Conservation (phyloP, 225 moss, liverwort and hornwort species). For the Ulota crispa region DNA sequence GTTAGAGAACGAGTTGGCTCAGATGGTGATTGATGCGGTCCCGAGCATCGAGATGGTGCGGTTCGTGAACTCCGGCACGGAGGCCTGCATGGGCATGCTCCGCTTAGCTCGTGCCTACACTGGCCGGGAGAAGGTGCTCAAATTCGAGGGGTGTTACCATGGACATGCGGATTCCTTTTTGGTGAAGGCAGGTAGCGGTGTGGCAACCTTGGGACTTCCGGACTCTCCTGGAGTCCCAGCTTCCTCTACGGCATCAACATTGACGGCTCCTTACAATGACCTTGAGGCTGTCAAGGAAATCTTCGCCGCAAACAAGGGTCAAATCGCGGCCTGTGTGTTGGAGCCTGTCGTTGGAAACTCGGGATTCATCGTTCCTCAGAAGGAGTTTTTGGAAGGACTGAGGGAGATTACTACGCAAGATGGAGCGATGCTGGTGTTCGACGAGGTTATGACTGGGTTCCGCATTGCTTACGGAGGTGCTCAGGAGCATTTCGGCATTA, state of each 20-base stretch:
- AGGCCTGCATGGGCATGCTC: slow-evolving; percentile 97
- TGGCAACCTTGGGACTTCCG: slow-evolving; percentile 88
- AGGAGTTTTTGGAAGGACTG: slow-evolving; percentile 74
- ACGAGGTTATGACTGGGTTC: slow-evolving; percentile 99
- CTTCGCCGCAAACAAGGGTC: slow-evolving; percentile 52
- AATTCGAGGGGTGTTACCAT: slow-evolving; percentile 98
- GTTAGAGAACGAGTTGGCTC: slow-evolving; percentile 82
- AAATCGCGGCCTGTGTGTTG: slow-evolving; percentile 81
- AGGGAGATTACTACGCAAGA: slow-evolving; percentile 69
- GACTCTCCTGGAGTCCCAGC: slow-evolving; percentile 94
- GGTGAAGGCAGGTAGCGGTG: slow-evolving; percentile 97
- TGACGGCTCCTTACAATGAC: slow-evolving; percentile 90
- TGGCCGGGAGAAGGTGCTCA: slow-evolving; percentile 81
- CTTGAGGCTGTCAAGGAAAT: slow-evolving; percentile 77
- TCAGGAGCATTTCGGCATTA: slow-evolving; percentile 83
- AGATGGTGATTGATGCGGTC: slow-evolving; percentile 93
- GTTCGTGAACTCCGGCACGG: slow-evolving; percentile 95
- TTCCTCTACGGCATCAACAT: slow-evolving; percentile 67
- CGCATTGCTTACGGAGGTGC: slow-evolving; percentile 94
- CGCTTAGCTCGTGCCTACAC: slow-evolving; percentile 84
- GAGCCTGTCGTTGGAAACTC: slow-evolving; percentile 97
- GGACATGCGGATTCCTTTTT: slow-evolving; percentile 96
- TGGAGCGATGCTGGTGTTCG: slow-evolving; percentile 81
- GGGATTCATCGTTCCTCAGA: slow-evolving; percentile 75
- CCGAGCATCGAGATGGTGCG: slow-evolving; percentile 98